A percentile compares a stretch with the other conserved stretches of the same genome.
Conservation (phyloP, 805 yeast species). For the Starmerella scarabaei region DNA sequence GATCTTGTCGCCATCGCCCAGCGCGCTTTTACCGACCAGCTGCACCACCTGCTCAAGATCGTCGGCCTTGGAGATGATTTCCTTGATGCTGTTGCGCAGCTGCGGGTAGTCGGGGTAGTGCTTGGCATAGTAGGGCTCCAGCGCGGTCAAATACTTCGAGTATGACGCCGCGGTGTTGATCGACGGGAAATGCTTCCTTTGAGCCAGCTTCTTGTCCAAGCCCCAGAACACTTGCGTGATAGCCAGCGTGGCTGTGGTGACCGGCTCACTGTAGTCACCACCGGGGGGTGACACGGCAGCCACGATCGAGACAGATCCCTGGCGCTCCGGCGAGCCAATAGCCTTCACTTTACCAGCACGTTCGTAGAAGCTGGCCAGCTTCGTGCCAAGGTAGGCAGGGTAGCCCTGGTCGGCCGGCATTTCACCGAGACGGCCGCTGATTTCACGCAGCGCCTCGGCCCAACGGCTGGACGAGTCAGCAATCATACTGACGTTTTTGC, state of each 20-base stretch:
- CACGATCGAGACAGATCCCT: slow-evolving; percentile 97
- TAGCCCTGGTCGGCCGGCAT: slow-evolving; percentile 99
- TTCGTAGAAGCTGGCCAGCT: slow-evolving; percentile 96
- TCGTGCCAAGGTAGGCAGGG: slow-evolving; percentile 99
- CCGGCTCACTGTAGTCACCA: slow-evolving; percentile 99
- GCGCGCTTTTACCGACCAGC: slow-evolving; percentile 95
- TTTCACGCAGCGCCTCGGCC: slow-evolving; percentile 99
- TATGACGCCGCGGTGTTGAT: slow-evolving; percentile 92
- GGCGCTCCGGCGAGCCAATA: slow-evolving; percentile 90
- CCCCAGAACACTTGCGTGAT: slow-evolving; percentile 99
- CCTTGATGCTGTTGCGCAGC: slow-evolving; percentile 83
- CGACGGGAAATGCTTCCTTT: slow-evolving; percentile 99
- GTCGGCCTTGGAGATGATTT: slow-evolving; percentile 91
- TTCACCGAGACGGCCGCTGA: slow-evolving; percentile 99
- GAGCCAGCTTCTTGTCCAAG: slow-evolving; percentile 95
- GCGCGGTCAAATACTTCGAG: slow-evolving; percentile 85
- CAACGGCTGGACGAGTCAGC: slow-evolving; percentile 99
- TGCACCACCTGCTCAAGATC: slow-evolving; percentile 98
- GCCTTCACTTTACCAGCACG: slow-evolving; percentile 97
- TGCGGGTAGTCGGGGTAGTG: slow-evolving; percentile 84
- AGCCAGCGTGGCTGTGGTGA: slow-evolving; percentile 95
- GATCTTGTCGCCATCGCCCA: slow-evolving; percentile 93
- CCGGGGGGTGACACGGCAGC: slow-evolving; percentile 99
- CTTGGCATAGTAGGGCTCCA: slow-evolving; percentile 70
- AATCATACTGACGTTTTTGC: slow-evolving; percentile 97